Evolutionary conservation across 1,284 basidiomycete genomes (phyloP), one percentile per base, ranked within the genome.

Genomic region (Tremellales sp.): DNA sequence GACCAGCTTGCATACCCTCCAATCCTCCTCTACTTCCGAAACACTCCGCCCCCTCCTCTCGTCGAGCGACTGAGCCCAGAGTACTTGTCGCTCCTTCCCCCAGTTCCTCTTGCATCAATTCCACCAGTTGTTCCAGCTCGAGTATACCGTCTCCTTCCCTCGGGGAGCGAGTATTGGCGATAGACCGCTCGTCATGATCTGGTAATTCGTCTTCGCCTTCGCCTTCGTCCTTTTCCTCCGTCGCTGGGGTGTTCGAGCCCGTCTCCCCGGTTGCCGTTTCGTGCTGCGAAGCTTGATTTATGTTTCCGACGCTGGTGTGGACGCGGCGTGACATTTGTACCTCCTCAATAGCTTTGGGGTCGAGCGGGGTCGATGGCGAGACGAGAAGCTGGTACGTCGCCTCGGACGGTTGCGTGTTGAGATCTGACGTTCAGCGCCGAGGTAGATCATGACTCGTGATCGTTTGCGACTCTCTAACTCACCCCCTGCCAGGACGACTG

Each of bases 401-500:
- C 66, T 96, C 93, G 56, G 81, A 81, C 0, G 94, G 94, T 31
- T 84, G 77, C 47, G 91, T 91, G 72, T 97, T 97, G 75, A 97
- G 91, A 71, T 97, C 94, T 92, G 58, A 0, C 13, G 21, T 23
- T 48, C 42, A 48, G 42, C 56, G 15, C n/a, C n/a, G 39, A 33
- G 36, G 49, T 43, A 27, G 40, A 27, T 17, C n/a, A 27, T 7
- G 45, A 50, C 12, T n/a, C 36, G n/a, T n/a, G n/a, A n/a, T 15
- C 10, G 23, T 15, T 11, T 43, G 19, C n/a, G n/a, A 13, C 4
- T 1, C 17, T n/a, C n/a, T n/a, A n/a, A 57, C 70, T 47, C 44
- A 89, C 89, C 90, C 57, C 93, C 93, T 0, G 86, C 84, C 31
- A 97, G 75, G 49, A 96, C 76, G 51, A 84, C 84, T 0, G 90